Percentiles rank a stretch among this genome's conserved stretches.
Evolutionary conservation across 768 basidiomycete genomes (phyloP).

Genomic region (Sporobolomyces phaffii): DNA sequence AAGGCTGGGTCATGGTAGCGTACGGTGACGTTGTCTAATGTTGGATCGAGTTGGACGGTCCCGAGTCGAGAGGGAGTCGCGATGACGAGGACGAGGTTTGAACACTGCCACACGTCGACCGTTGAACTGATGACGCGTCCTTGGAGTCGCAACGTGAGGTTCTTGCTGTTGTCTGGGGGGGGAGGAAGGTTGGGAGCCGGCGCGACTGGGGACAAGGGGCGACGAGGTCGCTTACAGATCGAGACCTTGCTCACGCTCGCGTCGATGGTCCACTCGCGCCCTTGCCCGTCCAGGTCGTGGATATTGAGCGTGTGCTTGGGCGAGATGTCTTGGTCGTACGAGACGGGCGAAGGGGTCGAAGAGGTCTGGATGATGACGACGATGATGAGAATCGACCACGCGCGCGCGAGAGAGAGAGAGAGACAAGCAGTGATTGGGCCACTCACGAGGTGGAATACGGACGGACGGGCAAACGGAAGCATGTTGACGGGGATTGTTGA

Average conservation of each 20-base stretch:
- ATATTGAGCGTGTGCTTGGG: constrained; percentile 14
- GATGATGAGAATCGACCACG: not conserved
- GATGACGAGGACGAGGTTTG: not conserved
- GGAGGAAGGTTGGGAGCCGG: no score
- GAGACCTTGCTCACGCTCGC: constrained; percentile 6
- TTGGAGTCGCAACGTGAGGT: constrained; percentile 10
- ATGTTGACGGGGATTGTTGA: not conserved
- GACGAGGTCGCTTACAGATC: constrained; percentile 1
- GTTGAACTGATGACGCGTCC: constrained; percentile 22
- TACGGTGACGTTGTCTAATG: not conserved
- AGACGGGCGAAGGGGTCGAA: not conserved
- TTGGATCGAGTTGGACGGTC: constrained; percentile 28
- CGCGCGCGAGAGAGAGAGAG: not conserved
- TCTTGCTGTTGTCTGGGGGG: constrained; percentile 16
- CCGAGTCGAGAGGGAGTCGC: not conserved
- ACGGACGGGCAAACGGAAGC: not conserved
- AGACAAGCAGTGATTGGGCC: not conserved
- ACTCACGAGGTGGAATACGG: not conserved
- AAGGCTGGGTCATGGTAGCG: not conserved
- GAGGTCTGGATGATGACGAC: not conserved
- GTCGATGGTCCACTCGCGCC: not conserved
- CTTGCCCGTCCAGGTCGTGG: constrained; percentile 18
- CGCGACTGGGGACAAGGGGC: not conserved
- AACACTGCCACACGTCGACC: constrained; percentile 10
- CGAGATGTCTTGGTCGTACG: constrained; percentile 6